These are phyloP conservation scores for Rosa chinensis DNA, from an alignment of 306 rosid genomes.

Conservation along the genomic window DNA sequence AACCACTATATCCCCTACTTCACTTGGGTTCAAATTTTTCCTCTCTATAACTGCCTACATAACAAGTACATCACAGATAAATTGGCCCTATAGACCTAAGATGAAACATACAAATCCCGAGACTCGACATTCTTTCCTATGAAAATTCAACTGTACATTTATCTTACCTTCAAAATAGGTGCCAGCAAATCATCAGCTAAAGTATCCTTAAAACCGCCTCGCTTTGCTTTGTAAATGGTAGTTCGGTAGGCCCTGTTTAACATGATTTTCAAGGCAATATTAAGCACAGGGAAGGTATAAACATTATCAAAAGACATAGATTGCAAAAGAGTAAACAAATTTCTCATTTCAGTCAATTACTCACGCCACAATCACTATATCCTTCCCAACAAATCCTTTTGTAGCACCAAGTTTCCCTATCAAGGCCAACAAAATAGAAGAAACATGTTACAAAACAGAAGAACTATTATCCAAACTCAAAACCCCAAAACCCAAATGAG, in stretches of 20 bases:
- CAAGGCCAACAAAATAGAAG: no score
- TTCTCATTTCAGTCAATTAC: constrained; percentile 4
- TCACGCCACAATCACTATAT: constrained; percentile 86
- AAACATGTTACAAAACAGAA: no score
- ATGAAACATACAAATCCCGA: background rate
- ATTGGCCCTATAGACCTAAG: background rate
- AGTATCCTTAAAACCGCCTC: constrained; percentile 90
- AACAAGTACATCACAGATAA: background rate
- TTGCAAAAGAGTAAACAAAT: background rate
- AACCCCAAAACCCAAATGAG: no score
- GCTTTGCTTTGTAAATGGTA: no score
- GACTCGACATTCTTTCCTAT: background rate
- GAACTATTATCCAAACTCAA: no score
- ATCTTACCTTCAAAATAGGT: constrained; percentile 72
- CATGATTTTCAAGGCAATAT: constrained; percentile 20
- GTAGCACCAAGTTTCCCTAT: no score
- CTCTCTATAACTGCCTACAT: constrained; percentile 74
- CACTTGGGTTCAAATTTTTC: constrained; percentile 72
- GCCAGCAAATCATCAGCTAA: constrained; percentile 85
- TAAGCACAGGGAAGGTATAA: background rate
- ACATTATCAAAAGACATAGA: background rate
- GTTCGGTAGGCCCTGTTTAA: no score
- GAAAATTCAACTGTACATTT: background rate
- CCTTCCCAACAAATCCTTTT: constrained; percentile 5
- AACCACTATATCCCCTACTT: constrained; percentile 86